A percentile compares a stretch with the other conserved stretches of the same genome.
Conservation (phyloP, 192 early-diverging fungal species). For the Paraglomus brasilianum region DNA sequence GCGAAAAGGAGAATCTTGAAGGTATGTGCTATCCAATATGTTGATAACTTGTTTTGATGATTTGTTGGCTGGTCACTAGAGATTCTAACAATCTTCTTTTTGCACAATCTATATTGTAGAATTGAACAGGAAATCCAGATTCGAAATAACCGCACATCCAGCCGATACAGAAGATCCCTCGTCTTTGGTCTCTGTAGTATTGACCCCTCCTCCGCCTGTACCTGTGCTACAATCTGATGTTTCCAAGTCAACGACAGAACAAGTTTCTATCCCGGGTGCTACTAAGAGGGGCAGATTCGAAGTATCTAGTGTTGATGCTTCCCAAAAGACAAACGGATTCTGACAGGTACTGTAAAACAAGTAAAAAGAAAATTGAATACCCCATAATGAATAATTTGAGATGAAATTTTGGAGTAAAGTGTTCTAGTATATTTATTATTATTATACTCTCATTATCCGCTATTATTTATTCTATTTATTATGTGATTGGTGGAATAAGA, state of each 20-base stretch:
- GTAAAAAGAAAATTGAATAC: too few species aligned
- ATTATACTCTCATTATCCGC: too few species aligned
- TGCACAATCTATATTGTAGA: not conserved
- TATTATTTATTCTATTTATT: too few species aligned
- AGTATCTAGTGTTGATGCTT: slow-evolving; percentile 21
- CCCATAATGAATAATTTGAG: too few species aligned
- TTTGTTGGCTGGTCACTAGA: too few species aligned
- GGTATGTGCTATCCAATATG: too few species aligned
- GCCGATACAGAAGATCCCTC: slow-evolving; percentile 3
- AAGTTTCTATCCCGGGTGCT: not conserved
- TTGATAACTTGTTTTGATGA: too few species aligned
- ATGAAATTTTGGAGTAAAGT: too few species aligned
- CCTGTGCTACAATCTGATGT: not conserved
- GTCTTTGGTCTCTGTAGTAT: slow-evolving; percentile 13
- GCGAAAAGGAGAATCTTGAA: too few species aligned
- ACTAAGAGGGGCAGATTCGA: slow-evolving; percentile 32
- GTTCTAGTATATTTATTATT: too few species aligned
- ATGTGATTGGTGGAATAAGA: too few species aligned
- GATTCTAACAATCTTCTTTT: not conserved
- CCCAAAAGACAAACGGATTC: slow-evolving; percentile 13
- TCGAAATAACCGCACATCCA: not conserved
- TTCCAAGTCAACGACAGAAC: slow-evolving; percentile 12
- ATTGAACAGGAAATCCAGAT: slow-evolving; percentile 34
- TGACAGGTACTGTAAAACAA: too few species aligned
- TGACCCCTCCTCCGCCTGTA: not conserved